Percentiles rank a stretch among this genome's conserved stretches.
phyloP scores from a whole-genome alignment of 2,329 filamentous ascomycete genomes.

The Neonectria coccinea region DNA sequence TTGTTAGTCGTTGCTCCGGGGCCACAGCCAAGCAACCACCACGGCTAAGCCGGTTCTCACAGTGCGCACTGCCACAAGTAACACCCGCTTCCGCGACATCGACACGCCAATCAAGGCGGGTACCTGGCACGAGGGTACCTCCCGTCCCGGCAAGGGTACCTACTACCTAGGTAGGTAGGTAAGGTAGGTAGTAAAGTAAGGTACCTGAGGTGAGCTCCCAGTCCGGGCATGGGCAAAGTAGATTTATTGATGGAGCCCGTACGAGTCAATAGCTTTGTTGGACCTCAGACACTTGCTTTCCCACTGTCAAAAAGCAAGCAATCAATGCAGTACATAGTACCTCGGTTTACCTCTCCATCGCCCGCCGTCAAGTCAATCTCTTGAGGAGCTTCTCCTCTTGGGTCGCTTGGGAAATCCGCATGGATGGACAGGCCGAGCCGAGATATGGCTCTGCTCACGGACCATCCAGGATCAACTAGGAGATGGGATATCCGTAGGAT shows the following conservation, averaged over 20 bases:
- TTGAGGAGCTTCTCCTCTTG: background rate
- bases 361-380: background rate
- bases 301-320: slow-evolving; percentile 19
- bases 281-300: slow-evolving; percentile 12
- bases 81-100: background rate
- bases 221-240: slow-evolving; percentile 12
- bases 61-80: background rate
- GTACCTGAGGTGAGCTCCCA: background rate
- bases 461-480: slow-evolving; percentile 15
- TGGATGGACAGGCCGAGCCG: slow-evolving; percentile 28
- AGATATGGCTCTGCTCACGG: slow-evolving; percentile 28
- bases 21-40: background rate
- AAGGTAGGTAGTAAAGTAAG: too few species aligned
- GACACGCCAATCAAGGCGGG: background rate
- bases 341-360: slow-evolving; percentile 5
- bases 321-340: background rate
- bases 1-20: too few species aligned
- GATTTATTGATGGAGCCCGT: slow-evolving; percentile 14
- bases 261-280: slow-evolving; percentile 23
- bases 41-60: background rate
- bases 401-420: slow-evolving; percentile 27
- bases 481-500: slow-evolving; percentile 21
- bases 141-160: background rate
- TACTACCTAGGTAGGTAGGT: too few species aligned
- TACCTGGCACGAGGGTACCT: background rate